Conservation (phyloP, 2,329 filamentous ascomycete genomes). For the Sarocladium strictum region DNA sequence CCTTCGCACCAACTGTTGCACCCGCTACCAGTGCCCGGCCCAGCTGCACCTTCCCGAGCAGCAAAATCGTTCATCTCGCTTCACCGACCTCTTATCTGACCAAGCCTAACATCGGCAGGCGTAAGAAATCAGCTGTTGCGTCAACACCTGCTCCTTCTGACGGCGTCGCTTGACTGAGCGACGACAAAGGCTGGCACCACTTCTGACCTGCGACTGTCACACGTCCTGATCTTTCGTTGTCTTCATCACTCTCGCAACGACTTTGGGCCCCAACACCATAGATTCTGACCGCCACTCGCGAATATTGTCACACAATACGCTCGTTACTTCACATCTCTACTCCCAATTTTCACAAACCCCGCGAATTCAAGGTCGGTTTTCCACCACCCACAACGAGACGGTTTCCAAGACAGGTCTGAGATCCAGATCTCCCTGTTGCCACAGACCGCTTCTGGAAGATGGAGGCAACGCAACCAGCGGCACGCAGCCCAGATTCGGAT, state of each 20-base stretch:
- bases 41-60: neutral
- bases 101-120: too few relatives aligned
- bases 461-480: conserved; percentile 17
- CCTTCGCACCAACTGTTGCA: neutral
- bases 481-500: conserved; percentile 33
- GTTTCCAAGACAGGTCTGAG: neutral
- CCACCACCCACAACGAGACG: too few relatives aligned
- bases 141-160: too few relatives aligned
- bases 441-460: conserved; percentile 9
- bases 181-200: neutral
- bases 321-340: neutral
- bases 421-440: neutral
- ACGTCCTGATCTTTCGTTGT: neutral
- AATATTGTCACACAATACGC: too few relatives aligned
- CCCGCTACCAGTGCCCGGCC: neutral
- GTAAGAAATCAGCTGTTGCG: too few relatives aligned
- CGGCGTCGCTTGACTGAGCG: too few relatives aligned
- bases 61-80: neutral
- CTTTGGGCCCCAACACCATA: too few relatives aligned
- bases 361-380: too few relatives aligned
- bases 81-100: neutral
- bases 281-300: too few relatives aligned
- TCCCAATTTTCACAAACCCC: neutral
- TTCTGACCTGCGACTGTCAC: neutral
- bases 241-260: neutral